A percentile compares a stretch with the other conserved stretches of the same genome.
phyloP scores from a whole-genome alignment of 176 grass and related monocot species.

The Musa acuminata region DNA sequence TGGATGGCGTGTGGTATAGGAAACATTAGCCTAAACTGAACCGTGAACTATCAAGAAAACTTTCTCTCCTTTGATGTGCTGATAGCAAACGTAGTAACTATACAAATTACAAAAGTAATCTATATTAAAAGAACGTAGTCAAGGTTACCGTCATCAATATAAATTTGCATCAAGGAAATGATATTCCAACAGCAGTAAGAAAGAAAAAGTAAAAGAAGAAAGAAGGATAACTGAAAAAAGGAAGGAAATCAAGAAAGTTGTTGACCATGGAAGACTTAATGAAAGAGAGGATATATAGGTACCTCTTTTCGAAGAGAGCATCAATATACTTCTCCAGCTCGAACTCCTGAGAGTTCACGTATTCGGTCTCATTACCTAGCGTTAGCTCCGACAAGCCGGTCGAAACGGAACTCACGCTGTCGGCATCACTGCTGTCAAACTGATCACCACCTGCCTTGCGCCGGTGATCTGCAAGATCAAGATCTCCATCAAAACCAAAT shows the following conservation, averaged over 20 bases:
- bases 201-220: background rate
- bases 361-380: background rate
- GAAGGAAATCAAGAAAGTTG: background rate
- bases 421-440: background rate
- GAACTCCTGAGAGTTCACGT: constrained; percentile 5
- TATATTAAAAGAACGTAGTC: too few species aligned
- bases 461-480: background rate
- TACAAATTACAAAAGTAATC: background rate
- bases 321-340: constrained; percentile 2
- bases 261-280: background rate
- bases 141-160: background rate
- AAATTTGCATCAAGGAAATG: background rate
- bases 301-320: constrained; percentile 11
- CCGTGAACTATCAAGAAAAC: background rate
- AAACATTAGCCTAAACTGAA: background rate
- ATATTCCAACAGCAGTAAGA: too few species aligned
- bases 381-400: background rate
- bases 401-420: constrained; percentile 5
- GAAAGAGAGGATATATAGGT: background rate
- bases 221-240: background rate
- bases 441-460: constrained; percentile 6
- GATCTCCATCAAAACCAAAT: background rate
- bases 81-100: background rate
- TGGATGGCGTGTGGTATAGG: too few species aligned
- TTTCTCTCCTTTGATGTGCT: background rate